Evolutionary conservation across 441 rosid species (phyloP).

Genomic region (Omphalea diandra): DNA sequence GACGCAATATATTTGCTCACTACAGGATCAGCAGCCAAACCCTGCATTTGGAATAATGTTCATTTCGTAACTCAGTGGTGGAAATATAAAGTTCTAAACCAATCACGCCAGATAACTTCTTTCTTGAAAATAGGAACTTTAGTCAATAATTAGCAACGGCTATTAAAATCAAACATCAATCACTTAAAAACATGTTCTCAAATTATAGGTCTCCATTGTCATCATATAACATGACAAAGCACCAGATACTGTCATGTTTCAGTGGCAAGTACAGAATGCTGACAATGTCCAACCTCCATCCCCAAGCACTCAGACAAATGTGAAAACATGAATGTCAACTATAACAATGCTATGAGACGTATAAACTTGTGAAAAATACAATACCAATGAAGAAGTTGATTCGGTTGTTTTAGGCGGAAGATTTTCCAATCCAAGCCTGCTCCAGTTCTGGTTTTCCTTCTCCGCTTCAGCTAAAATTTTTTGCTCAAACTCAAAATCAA

Average conservation of each 20-base stretch:
- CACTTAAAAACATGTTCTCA: not conserved
- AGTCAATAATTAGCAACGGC: not conserved
- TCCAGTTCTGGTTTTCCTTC: constrained; percentile 70
- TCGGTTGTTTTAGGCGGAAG: constrained; percentile 50
- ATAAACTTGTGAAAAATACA: not conserved
- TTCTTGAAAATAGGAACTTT: not conserved
- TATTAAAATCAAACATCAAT: not conserved
- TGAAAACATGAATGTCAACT: not conserved
- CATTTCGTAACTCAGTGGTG: not conserved
- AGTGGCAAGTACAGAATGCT: not conserved
- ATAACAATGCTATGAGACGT: not conserved
- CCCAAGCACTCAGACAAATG: not conserved
- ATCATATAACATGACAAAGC: not conserved
- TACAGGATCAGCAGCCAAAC: constrained; percentile 51
- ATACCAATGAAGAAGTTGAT: constrained; percentile 53
- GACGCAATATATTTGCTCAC: constrained; percentile 68
- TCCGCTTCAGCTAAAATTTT: constrained; percentile 75
- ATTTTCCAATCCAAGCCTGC: constrained; percentile 63
- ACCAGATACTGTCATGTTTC: not conserved
- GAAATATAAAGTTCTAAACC: not conserved
- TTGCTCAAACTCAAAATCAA: constrained; percentile 75
- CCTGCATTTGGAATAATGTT: constrained; percentile 40
- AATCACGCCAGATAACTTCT: not conserved
- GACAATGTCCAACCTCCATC: not conserved
- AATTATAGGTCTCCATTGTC: not conserved